Percentiles rank a stretch among this genome's conserved stretches.
Evolutionary conservation across 1,139 yeast species (phyloP).

Genomic region (Eremothecium gossypii): DNA sequence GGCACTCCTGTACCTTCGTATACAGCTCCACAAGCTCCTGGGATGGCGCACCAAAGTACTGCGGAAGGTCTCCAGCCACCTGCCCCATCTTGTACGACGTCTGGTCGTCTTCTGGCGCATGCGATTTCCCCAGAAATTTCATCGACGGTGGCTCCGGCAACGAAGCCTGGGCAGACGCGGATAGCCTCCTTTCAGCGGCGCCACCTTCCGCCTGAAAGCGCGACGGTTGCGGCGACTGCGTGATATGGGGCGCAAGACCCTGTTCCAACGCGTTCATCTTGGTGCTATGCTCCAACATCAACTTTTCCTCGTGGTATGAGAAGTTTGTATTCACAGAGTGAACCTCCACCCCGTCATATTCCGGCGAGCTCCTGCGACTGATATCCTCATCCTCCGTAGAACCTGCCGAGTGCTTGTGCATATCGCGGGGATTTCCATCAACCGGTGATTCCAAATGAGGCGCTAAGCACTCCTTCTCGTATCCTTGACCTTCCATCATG

Average conservation of each 20-base stretch:
- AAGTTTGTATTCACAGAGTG: constrained; percentile 20
- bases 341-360: constrained; percentile 2
- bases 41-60: constrained; percentile 50
- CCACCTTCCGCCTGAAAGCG: not conserved
- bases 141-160: constrained; percentile 23
- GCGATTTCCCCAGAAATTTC: constrained; percentile 12
- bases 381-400: no score
- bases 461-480: no score
- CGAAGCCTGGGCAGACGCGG: constrained; percentile 21
- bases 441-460: no score
- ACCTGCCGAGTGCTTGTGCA: no score
- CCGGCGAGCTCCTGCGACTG: no score
- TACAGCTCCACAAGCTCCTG: constrained; percentile 64
- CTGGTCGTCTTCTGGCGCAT: constrained; percentile 12
- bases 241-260: constrained; percentile 2
- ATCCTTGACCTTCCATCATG: no score
- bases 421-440: no score
- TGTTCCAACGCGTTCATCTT: constrained; percentile 26
- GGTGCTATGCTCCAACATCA: constrained; percentile 25
- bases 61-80: constrained; percentile 59
- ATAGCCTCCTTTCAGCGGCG: constrained; percentile 17
- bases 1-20: constrained; percentile 58
- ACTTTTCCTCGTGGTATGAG: constrained; percentile 27
- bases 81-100: constrained; percentile 39
- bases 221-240: not conserved